Base-by-base conservation (phyloP, 306 rosid species). In the Acacia crassicarpa region DNA sequence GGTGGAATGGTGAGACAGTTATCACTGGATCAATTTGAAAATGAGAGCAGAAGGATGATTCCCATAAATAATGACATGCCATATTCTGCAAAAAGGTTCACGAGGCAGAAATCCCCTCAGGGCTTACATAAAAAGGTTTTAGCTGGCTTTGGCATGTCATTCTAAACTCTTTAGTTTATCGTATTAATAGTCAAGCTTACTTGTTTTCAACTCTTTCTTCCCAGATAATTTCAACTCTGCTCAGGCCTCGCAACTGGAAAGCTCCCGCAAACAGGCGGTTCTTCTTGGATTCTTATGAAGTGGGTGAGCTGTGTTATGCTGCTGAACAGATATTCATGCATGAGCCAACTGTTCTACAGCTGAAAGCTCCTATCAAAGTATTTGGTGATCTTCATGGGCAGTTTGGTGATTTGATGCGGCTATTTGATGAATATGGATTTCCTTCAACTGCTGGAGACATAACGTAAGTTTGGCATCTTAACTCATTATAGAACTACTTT, bases 381-480 rank as follows among this genome's bases (percentile, higher is more conserved):
- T 96, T 96, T 81, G 99, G 99, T 25, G 99, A 96, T 91, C 99
- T 96, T 85, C 99, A 96, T 86, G 98, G 98, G 83, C 98, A 96
- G 89, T 96, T 96, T 87, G 99, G 99, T 86, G 99, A 96, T 84
- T 89, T 96, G 86, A 96, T 96, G 99, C 93, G 99, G 82, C 88
- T 96, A 76, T 94, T 96, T 82, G 99, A 94, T 92, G 99, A 96
- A 91, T 96, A 96, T 81, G 99, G 99, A 81, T 94, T 96, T 90
- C 99, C 99, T 77, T 96, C 99, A 54, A 87, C 98, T 9, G 99
- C 98, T 0, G 99, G 99, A 88, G 99, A 96, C 83, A 92, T 96
- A 81, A 91, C 99, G 99, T 96, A 81, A 88, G 97, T 86, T 79
- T 82, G 74, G 67, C 84, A 56, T 74, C 67, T 81, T 61, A 72